Percentiles rank a stretch among this genome's conserved stretches.
Evolutionary conservation across 2,329 filamentous ascomycete genomes (phyloP).

Genomic region (Trichoderma hamatum): DNA sequence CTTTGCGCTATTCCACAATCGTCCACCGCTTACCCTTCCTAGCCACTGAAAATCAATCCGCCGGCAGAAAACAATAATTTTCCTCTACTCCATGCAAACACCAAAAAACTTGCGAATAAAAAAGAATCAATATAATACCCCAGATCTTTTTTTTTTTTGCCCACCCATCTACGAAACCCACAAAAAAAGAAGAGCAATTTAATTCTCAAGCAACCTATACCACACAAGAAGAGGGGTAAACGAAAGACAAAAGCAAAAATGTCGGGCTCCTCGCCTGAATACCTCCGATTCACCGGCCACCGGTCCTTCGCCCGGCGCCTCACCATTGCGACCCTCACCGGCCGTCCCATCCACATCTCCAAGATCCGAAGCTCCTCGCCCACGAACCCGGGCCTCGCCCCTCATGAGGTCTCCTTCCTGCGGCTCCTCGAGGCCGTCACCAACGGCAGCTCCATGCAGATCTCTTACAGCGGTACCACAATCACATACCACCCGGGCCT

Average conservation of each 20-base stretch:
- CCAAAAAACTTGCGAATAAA: conserved; percentile 23
- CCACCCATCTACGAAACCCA: neutral
- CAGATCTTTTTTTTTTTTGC: neutral
- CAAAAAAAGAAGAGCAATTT: neutral
- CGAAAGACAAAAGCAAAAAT: conserved; percentile 12
- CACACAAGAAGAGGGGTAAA: neutral
- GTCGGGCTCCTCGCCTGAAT: conserved; percentile 54
- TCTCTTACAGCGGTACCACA: conserved; percentile 93
- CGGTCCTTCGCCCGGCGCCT: conserved; percentile 81
- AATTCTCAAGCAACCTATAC: too few species aligned
- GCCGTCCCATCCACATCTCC: conserved; percentile 85
- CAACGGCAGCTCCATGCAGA: conserved; percentile 92
- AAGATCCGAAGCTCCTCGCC: conserved; percentile 88
- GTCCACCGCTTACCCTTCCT: conserved; percentile 23
- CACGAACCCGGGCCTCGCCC: conserved; percentile 83
- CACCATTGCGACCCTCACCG: conserved; percentile 87
- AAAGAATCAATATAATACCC: neutral
- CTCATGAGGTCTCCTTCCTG: conserved; percentile 93
- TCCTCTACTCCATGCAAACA: conserved; percentile 17
- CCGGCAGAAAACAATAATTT: conserved; percentile 27
- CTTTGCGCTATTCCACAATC: neutral
- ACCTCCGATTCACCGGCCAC: conserved; percentile 80
- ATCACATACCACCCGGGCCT: conserved; percentile 90
- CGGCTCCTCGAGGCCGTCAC: conserved; percentile 92
- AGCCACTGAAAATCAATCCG: conserved; percentile 21